Evolutionary conservation across 139 green algal genomes (phyloP).

Genomic region (Nannochloris sp.): DNA sequence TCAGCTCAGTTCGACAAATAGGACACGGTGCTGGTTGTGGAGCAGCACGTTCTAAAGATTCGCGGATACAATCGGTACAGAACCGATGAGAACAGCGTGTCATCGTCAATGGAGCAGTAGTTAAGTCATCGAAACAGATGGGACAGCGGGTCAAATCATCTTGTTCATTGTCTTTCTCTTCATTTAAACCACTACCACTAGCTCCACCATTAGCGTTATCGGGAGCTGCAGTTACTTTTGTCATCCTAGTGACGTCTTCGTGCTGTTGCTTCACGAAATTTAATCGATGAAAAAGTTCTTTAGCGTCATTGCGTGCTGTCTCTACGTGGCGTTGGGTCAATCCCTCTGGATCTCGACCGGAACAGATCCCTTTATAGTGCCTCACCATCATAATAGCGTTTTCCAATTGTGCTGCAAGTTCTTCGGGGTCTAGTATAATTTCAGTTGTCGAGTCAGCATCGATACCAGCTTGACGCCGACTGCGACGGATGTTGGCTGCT

Average conservation of each 20-base stretch:
- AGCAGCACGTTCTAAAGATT: conserved; percentile 26
- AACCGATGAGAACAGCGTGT: conserved; percentile 53
- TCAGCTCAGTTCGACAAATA: conserved; percentile 26
- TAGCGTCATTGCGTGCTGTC: conserved; percentile 12
- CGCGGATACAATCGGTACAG: conserved; percentile 48
- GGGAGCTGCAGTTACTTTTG: neutral
- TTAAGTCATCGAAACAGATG: conserved; percentile 49
- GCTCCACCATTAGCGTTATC: neutral
- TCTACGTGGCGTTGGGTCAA: neutral
- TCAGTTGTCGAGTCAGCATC: neutral
- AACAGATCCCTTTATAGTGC: conserved; percentile 7
- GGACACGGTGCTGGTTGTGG: conserved; percentile 42
- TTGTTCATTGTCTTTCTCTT: neutral
- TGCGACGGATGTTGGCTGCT: conserved; percentile 14
- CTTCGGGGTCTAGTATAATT: neutral
- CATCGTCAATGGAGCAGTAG: conserved; percentile 19
- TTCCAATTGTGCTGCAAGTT: conserved; percentile 16
- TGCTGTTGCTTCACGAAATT: neutral
- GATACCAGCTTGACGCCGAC: conserved; percentile 15
- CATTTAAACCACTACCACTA: neutral
- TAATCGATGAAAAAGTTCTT: conserved; percentile 12
- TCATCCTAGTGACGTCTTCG: neutral
- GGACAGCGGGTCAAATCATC: conserved; percentile 32
- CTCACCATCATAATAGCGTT: conserved; percentile 21
- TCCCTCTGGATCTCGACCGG: neutral